Base-by-base conservation (phyloP, 2,329 filamentous ascomycete species). In the Alternaria triticimaculans region DNA sequence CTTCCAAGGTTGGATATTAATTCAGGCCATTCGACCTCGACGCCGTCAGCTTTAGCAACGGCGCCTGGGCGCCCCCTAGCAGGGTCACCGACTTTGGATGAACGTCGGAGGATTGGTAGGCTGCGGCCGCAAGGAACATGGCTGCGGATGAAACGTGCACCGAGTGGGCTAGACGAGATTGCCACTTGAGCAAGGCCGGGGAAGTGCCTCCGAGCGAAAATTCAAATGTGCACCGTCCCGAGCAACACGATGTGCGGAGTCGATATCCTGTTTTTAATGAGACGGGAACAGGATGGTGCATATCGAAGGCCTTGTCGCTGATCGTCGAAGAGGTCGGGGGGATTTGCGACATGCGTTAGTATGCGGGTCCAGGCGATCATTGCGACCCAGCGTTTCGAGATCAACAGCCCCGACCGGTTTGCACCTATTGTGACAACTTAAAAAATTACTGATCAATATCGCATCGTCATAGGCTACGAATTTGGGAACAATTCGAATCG, bases 131-230 rank as follows among this genome's bases (percentile, higher is more conserved):
- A 54, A 20, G 60, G 60, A 62, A 62, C 28, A 62, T 51, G 55
- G 60, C 28, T 54, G 23, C 20, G 23, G 14, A 18, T 62, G 55
- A 62, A 62, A 62, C 60, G 51, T 26, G 26, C 28, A 30, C 49
- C 37, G 28, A 43, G 20, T 53, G 28, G 28, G 15, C 49, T 41
- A 53, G 49, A 53, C 30, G 37, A 53, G 28, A 53, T 37, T 41
- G 37, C 30, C 28, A 41, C 37, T 41, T 18, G 37, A 41, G 37
- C 37, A 41, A 37, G 49, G 20, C 21, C 49, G 49, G 30, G 20
- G 28, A 30, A 37, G 28, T 37, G 14, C 37, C 30, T 41, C 49
- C 49, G 30, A 53, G 49, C 28, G 49, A 53, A 41, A 53, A 53
- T 14, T 41, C 49, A 53, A 21, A 23, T 41, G 21, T 23, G 5